Conservation (phyloP, 495 filamentous ascomycete species). For the Cryomyces antarcticus region DNA sequence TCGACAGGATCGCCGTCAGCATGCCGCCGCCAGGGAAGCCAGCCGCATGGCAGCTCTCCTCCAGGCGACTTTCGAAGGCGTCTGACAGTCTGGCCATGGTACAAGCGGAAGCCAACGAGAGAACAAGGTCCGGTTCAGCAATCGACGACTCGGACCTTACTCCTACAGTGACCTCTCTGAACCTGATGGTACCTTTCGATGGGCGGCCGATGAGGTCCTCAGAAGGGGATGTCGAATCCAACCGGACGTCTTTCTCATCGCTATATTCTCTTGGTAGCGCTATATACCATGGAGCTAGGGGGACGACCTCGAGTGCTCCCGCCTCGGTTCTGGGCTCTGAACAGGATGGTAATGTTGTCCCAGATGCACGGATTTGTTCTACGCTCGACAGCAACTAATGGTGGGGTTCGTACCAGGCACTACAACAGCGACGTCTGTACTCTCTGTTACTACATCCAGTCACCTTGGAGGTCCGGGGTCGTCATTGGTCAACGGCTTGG, state of each 20-base stretch:
- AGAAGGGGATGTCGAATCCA: constrained; percentile 25
- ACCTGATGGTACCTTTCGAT: too few species aligned
- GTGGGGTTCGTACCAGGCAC: not conserved
- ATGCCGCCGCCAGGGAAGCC: constrained; percentile 33
- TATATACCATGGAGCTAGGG: constrained; percentile 15
- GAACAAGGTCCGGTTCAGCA: constrained; percentile 2
- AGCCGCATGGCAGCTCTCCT: constrained; percentile 4
- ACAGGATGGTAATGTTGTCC: constrained; percentile 8
- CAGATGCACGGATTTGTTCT: not conserved
- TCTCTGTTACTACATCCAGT: constrained; percentile 33
- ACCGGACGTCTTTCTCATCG: constrained; percentile 45
- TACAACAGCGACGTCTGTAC: constrained; percentile 30
- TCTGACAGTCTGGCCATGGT: constrained; percentile 1
- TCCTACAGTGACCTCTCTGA: constrained; percentile 2
- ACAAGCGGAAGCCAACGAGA: too few species aligned
- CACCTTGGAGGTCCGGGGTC: constrained; percentile 15
- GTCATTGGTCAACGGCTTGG: constrained; percentile 16
- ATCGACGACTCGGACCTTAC: constrained; percentile 10
- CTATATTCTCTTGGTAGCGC: constrained; percentile 41
- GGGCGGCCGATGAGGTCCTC: not conserved
- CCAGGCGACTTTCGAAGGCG: constrained; percentile 7
- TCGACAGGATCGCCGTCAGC: constrained; percentile 35
- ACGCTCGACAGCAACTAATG: too few species aligned
- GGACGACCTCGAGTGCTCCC: constrained; percentile 17
- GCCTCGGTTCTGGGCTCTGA: constrained; percentile 23